Base-by-base conservation (phyloP, 1,139 yeast genomes). In the Williopsis jadinii region DNA sequence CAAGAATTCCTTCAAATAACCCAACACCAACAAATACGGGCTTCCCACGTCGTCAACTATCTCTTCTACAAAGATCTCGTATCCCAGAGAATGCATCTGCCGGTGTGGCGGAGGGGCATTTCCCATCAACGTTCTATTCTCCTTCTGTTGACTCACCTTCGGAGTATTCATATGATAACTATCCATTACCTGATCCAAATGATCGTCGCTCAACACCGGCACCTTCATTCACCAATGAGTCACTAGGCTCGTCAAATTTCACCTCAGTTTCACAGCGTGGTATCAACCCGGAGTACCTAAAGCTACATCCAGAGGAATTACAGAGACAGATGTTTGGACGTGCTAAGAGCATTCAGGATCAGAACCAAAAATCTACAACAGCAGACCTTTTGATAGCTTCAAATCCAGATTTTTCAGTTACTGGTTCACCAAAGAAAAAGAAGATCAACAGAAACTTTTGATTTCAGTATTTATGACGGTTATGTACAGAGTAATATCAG, bases 181-280 rank as follows among this genome's bases (percentile, higher is more conserved):
- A 42, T 32, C 51, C 52, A 11, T 43, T 49, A 30, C 47, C 55
- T 3, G 54, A 53, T 38, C 52, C 59, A 10, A 35, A 48, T 19
- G 52, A 52, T 11, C 41, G 46, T 30, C 43, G 60, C 32, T 12
- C 48, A 2, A 56, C 59, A n/a, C 58, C 58, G 1, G 48, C 57
- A 1, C 60, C 61, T 8, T 51, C 56, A 5, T 56, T 60, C 39
- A 54, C 63, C 1, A 53, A 59, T 30, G 56, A 55, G n/a, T 62
- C 65, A 5, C 48, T 56, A 13, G 28, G 49, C 2, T 53, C 57
- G 1, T 84, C 94, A 0, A 82, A 81, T 53, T 82, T 83, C 57
- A 85, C 95, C 0, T 80, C 88, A 40, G 85, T 84, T 5, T 81
- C 92, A 10, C 94, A 84, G 61, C 66, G 94, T 54, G 87, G 80